Evolutionary conservation across 2,329 filamentous ascomycete species (phyloP).

Genomic region (Allantophomopsis cytisporea): DNA sequence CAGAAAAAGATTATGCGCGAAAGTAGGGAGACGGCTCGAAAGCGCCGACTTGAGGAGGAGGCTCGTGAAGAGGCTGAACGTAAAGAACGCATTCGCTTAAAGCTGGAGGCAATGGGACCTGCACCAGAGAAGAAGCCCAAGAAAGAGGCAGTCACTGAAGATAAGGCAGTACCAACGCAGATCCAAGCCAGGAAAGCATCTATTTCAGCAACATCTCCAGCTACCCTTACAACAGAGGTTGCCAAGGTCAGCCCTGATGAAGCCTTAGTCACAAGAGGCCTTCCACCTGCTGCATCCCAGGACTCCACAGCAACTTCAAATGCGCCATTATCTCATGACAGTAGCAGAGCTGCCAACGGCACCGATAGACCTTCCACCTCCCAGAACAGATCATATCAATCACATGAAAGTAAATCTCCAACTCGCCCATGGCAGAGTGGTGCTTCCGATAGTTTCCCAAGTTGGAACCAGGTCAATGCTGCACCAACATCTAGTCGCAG

Average conservation of each 20-base stretch:
- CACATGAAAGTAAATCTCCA: background rate
- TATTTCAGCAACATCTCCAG: slow-evolving; percentile 1
- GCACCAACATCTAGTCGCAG: slow-evolving; percentile 36
- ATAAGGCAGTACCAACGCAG: slow-evolving; percentile 22
- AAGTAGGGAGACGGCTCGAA: slow-evolving; percentile 54
- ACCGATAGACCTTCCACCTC: slow-evolving; percentile 2
- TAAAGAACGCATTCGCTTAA: slow-evolving; percentile 57
- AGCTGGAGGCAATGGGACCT: slow-evolving; percentile 57
- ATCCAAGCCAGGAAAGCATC: slow-evolving; percentile 13
- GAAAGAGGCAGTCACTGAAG: slow-evolving; percentile 34
- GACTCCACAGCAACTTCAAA: background rate
- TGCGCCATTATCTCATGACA: background rate
- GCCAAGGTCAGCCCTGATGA: slow-evolving; percentile 16
- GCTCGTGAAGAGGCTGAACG: slow-evolving; percentile 59
- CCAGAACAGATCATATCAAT: slow-evolving; percentile 4
- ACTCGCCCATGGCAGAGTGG: slow-evolving; percentile 17
- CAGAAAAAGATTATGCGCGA: slow-evolving; percentile 65
- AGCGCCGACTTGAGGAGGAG: slow-evolving; percentile 54
- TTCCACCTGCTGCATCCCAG: slow-evolving; percentile 23
- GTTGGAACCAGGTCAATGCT: slow-evolving; percentile 17
- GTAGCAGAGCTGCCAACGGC: background rate
- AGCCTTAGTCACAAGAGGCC: slow-evolving; percentile 3
- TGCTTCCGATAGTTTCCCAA: slow-evolving; percentile 24
- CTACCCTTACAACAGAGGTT: slow-evolving; percentile 4
- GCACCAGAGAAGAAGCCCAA: slow-evolving; percentile 45